Base-by-base conservation (phyloP, 2,329 filamentous ascomycete genomes). In the Juglanconis oblonga region DNA sequence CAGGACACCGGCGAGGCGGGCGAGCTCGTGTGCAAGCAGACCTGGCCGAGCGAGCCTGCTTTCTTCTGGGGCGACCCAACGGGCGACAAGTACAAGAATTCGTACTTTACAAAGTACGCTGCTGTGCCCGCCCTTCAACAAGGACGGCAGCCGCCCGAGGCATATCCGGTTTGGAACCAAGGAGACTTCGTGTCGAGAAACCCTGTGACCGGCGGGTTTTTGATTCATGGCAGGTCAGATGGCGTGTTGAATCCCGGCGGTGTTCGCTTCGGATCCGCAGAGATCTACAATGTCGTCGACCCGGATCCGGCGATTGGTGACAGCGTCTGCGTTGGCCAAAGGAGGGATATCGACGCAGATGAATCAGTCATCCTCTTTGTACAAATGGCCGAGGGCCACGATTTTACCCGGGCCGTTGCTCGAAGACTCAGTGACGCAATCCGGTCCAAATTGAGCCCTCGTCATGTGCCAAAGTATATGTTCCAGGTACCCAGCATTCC, bases 181-280 rank as follows among this genome's bases (percentile, higher is more conserved):
- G 59, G 59, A 13, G 91, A 95, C 69, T 94, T 93, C 70, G 87
- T 91, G 67, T 81, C 83, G 40, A 76, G 90, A 13, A 86, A 94
- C 68, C 89, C 90, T 0, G 65, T 74, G 4, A 93, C 90, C 1
- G 82, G 85, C 6, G 82, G 85, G 50, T 71, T 92, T 5, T 71
- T 83, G 11, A 87, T 93, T 65, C 80, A 91, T 0, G 89, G 89
- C 1, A 81, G 90, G 1, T 88, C 86, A 2, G 91, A 95, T 68
- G 91, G 90, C 11, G 90, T 95, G 2, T 75, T 95, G 55, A 95
- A 95, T 69, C 91, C 91, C 0, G 87, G 83, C 6, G 91, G 91
- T 0, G 86, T 95, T 10, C 81, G 91, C 0, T 96, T 95, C 67
- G 91, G 91, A 0, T 89, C 86, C 4, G 87, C 89, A 0, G 91